A percentile compares a stretch with the other conserved stretches of the same genome.
Conservation (phyloP, 2,329 filamentous ascomycete species). For the Acephala macrosclerotiorum region DNA sequence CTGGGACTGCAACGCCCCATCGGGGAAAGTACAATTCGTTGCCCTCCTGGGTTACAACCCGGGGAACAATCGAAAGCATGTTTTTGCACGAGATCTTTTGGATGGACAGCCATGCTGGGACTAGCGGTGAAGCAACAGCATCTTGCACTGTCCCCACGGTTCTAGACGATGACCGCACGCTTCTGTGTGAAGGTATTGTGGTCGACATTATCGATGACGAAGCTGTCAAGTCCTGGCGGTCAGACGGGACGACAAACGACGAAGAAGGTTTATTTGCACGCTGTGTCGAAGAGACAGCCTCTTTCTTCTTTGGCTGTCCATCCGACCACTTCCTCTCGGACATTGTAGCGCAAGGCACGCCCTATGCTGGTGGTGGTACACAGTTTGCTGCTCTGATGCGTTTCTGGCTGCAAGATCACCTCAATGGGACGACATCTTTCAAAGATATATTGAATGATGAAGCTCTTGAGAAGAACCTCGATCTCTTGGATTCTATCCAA, state of each 20-base stretch:
- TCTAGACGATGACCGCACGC: conserved; percentile 3
- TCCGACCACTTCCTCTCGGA: background rate
- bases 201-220: conserved; percentile 3
- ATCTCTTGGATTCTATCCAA: conserved; percentile 2
- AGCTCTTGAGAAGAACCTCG: conserved; percentile 4
- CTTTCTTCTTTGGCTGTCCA: conserved; percentile 6
- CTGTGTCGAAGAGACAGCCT: background rate
- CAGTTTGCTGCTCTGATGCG: conserved; percentile 4
- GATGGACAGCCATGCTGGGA: too few species aligned
- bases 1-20: too few species aligned
- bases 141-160: conserved; percentile 1
- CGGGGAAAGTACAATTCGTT: too few species aligned
- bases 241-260: background rate
- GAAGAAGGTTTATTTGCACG: background rate
- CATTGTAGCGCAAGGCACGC: background rate
- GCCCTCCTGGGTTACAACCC: too few species aligned
- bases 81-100: too few species aligned
- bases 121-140: background rate
- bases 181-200: conserved; percentile 3
- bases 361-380: conserved; percentile 1
- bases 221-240: background rate
- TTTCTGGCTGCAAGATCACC: conserved; percentile 7
- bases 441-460: background rate
- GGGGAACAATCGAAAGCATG: too few species aligned
- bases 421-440: background rate